These are phyloP conservation scores for Karstenula rhodostoma DNA, from an alignment of 2,329 filamentous ascomycete genomes.

Conservation along the genomic window DNA sequence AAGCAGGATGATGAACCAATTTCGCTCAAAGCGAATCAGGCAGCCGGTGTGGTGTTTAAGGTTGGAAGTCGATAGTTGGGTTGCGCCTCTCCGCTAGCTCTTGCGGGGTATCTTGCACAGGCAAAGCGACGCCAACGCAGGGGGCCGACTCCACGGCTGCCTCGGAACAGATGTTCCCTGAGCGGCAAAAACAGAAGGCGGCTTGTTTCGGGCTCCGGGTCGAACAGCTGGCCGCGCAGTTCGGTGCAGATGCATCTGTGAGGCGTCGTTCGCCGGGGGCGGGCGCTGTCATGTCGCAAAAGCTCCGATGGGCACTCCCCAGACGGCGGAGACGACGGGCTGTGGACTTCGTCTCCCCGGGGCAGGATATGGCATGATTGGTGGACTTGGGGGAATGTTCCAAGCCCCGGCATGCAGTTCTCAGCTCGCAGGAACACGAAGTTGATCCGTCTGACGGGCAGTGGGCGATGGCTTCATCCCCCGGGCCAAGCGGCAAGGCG, in stretches of 20 bases:
- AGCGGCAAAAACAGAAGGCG: background rate
- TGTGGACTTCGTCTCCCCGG: slow-evolving; percentile 29
- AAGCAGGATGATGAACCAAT: background rate
- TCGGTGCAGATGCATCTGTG: background rate
- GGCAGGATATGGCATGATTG: slow-evolving; percentile 26
- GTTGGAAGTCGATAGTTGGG: slow-evolving; percentile 7
- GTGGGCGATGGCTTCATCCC: background rate
- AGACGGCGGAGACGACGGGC: slow-evolving; percentile 27
- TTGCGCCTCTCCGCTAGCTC: background rate
- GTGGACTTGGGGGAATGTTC: slow-evolving; percentile 6
- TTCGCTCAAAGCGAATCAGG: slow-evolving; percentile 13
- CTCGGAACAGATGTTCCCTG: background rate
- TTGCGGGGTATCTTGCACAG: slow-evolving; percentile 7
- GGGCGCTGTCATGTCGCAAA: slow-evolving; percentile 20
- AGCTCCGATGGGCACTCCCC: slow-evolving; percentile 22
- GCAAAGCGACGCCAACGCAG: slow-evolving; percentile 6
- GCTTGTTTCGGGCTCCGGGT: background rate
- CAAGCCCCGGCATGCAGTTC: background rate
- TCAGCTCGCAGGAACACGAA: slow-evolving; percentile 1
- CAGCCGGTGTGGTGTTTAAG: slow-evolving; percentile 3
- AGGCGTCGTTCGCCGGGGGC: slow-evolving; percentile 11
- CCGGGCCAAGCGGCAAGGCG: background rate
- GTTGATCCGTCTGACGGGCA: background rate
- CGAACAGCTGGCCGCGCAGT: background rate
- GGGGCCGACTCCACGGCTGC: slow-evolving; percentile 8